A percentile compares a stretch with the other conserved stretches of the same genome.
Evolutionary conservation across 176 grass and related monocot genomes (phyloP).

Genomic region (Paspalum vaginatum): DNA sequence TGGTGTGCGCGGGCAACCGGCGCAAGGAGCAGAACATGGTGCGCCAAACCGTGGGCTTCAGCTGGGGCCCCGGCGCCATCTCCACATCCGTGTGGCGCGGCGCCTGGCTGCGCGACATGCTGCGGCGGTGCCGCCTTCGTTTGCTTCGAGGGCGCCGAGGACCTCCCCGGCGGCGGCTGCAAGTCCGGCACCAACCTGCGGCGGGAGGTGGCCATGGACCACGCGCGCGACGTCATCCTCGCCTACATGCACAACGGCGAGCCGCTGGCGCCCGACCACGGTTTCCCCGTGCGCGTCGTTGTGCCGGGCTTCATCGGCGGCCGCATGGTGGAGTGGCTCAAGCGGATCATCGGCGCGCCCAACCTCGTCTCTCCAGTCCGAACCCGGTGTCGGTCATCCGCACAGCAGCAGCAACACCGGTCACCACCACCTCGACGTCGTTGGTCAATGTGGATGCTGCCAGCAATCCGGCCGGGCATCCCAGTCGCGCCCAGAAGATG

Average conservation of each 20-base stretch:
- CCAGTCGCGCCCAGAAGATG: too few relatives aligned
- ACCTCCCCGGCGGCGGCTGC: conserved; percentile 70
- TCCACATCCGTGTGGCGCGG: too few relatives aligned
- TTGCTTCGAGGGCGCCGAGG: conserved; percentile 92
- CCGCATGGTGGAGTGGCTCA: conserved; percentile 96
- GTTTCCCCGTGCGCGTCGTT: conserved; percentile 49
- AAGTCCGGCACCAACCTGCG: conserved; percentile 87
- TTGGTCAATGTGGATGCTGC: too few relatives aligned
- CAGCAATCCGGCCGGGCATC: too few relatives aligned
- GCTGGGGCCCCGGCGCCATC: too few relatives aligned
- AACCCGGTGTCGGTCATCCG: too few relatives aligned
- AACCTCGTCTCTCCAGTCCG: neutral
- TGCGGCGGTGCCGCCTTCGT: conserved; percentile 45
- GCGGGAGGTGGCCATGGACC: conserved; percentile 69
- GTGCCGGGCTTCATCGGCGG: conserved; percentile 86
- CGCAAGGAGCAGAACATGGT: neutral
- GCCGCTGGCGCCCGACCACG: conserved; percentile 41
- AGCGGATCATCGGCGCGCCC: conserved; percentile 71
- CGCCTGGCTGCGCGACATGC: too few relatives aligned
- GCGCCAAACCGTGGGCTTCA: too few relatives aligned
- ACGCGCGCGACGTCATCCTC: conserved; percentile 50
- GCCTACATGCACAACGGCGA: conserved; percentile 49
- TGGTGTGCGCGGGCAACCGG: neutral
- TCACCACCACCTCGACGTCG: too few relatives aligned
- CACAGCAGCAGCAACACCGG: too few relatives aligned